These are phyloP conservation scores for Turnera subulata DNA, from an alignment of 345 rosid species.

Conservation along the genomic window DNA sequence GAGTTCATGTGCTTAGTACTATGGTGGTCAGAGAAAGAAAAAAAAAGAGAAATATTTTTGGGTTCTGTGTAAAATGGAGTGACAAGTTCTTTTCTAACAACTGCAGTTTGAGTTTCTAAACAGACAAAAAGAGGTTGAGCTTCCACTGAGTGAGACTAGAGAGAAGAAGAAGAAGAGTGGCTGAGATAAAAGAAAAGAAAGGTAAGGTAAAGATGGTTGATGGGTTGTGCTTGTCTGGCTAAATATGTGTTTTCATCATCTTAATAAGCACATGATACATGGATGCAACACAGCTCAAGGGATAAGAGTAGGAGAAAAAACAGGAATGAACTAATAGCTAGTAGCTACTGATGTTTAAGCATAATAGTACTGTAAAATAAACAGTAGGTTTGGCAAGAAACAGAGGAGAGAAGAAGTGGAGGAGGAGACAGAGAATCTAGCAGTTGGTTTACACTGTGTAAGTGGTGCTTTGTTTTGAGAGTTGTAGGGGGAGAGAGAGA, in stretches of 20 bases:
- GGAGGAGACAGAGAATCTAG: background rate
- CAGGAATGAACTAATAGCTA: too few relatives aligned
- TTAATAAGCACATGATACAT: too few relatives aligned
- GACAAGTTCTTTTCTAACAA: background rate
- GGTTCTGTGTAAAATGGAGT: constrained; percentile 4
- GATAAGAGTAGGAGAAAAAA: background rate
- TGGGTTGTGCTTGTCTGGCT: constrained; percentile 15
- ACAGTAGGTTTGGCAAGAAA: background rate
- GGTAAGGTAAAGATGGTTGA: too few relatives aligned
- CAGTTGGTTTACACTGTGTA: background rate
- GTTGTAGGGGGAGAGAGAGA: constrained; percentile 1
- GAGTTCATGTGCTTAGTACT: background rate
- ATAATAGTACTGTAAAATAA: background rate
- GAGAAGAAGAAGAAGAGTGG: background rate
- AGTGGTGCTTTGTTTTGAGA: background rate
- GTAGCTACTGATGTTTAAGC: background rate
- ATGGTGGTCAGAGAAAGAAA: background rate
- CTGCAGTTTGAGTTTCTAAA: too few relatives aligned
- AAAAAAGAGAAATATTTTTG: background rate
- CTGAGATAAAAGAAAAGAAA: background rate
- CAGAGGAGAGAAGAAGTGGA: background rate
- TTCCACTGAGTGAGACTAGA: too few relatives aligned
- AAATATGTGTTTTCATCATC: constrained; percentile 3
- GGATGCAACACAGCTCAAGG: background rate
- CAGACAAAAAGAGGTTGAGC: too few relatives aligned